Evolutionary conservation across 2,329 filamentous ascomycete species (phyloP), one percentile per base, ranked within the genome.

Genomic region (Pestalotiopsis sp.): DNA sequence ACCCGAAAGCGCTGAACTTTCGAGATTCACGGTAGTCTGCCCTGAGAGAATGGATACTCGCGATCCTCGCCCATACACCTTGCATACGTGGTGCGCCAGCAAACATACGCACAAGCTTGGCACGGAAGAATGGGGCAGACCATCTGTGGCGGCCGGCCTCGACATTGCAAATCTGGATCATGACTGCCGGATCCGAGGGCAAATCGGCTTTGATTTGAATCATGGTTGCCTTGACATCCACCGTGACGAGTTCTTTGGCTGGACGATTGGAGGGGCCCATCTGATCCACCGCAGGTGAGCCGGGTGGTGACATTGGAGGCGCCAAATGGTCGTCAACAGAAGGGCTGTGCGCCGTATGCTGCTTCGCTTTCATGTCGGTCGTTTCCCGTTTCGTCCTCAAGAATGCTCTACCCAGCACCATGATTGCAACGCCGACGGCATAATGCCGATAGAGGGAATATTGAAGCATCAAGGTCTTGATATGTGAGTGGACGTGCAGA

Each of bases 371-470:
- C 75, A 78, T 73, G 77, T 80, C 72, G 71, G 79, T 58, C 65
- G 77, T 69, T 69, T 87, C 85, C 31, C 79, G 81, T 49, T 82
- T 80, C 1, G 87, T 86, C 68, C 82, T 84, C 78, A 88, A 80
- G 71, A 95, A 93, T 0, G 92, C 91, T 75, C 90, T 90, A 66
- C 87, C 86, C 27, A 99, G 79, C 2, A 97, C 93, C 77, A 90
- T 91, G 27, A 87, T 83, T 9, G 95, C 96, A 69, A 98, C 90
- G 1, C 94, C 93, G 31, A 97, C 86, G 0, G 95, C 92, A 77
- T 98, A 99, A 77, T 97, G 95, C 3, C 95, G 91, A 78, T 97
- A 97, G 0, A 99, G 87, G 0, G 97, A 99, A 77, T 98, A 98
- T 64, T 97, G 92, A 7, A 97, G 76, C 70, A 93, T 89, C 2